Evolutionary conservation across 2,329 filamentous ascomycete genomes (phyloP).

Genomic region (Cordyceps tenuipes): DNA sequence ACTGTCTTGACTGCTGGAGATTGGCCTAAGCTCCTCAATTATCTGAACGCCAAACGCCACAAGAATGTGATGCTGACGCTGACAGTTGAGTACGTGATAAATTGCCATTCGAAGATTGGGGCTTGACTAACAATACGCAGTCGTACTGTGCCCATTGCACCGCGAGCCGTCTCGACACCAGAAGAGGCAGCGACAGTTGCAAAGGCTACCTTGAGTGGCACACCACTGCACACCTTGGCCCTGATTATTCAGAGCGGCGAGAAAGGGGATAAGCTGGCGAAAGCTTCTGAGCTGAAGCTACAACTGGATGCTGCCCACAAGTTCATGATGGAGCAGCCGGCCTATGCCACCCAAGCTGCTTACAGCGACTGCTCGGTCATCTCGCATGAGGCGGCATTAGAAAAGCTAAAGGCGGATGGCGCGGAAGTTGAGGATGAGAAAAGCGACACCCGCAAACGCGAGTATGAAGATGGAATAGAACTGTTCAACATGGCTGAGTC

Average conservation of each 20-base stretch:
- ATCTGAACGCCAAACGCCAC: slow-evolving; percentile 16
- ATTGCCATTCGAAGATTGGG: neutral
- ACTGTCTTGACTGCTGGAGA: slow-evolving; percentile 20
- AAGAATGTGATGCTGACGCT: slow-evolving; percentile 19
- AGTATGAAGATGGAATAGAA: slow-evolving; percentile 28
- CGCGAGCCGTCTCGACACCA: neutral
- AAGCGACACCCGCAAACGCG: slow-evolving; percentile 17
- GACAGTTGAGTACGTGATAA: slow-evolving; percentile 15
- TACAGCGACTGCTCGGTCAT: slow-evolving; percentile 21
- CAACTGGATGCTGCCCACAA: slow-evolving; percentile 21
- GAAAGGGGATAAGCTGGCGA: slow-evolving; percentile 8
- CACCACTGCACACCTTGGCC: neutral
- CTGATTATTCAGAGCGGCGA: slow-evolving; percentile 3
- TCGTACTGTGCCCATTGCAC: neutral
- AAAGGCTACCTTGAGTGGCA: neutral
- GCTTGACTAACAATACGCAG: neutral
- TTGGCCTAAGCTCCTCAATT: slow-evolving; percentile 24
- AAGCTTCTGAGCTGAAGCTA: slow-evolving; percentile 14
- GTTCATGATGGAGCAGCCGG: slow-evolving; percentile 20
- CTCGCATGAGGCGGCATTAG: slow-evolving; percentile 20
- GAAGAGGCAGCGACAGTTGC: neutral
- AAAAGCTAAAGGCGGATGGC: slow-evolving; percentile 16
- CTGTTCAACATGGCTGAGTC: slow-evolving; percentile 33
- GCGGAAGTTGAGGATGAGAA: slow-evolving; percentile 19
- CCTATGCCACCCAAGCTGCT: slow-evolving; percentile 20